These are phyloP conservation scores for Omphalea diandra DNA, from an alignment of 441 rosid species.

Conservation along the genomic window DNA sequence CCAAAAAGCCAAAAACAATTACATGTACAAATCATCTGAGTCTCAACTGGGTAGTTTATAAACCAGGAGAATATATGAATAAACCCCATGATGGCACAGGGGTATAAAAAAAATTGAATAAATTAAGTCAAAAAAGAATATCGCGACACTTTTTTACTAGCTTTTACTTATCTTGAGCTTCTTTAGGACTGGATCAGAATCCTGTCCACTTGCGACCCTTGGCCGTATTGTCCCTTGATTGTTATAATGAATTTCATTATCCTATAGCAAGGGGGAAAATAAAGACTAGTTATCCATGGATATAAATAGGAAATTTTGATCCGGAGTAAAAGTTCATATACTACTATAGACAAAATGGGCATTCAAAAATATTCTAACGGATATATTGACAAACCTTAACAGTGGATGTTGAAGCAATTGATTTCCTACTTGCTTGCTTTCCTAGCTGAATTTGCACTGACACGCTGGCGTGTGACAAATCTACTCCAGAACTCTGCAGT, in stretches of 20 bases:
- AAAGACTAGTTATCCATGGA: neutral
- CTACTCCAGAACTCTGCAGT: constrained; percentile 80
- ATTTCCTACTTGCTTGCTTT: constrained; percentile 39
- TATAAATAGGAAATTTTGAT: neutral
- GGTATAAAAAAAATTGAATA: constrained; percentile 32
- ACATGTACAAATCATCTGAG: constrained; percentile 41
- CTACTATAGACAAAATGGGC: no score
- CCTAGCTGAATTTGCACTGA: constrained; percentile 87
- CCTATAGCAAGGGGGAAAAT: constrained; percentile 24
- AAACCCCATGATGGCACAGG: constrained; percentile 13
- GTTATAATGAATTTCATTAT: constrained; percentile 21
- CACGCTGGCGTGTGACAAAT: constrained; percentile 77
- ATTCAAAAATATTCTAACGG: neutral
- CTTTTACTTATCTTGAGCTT: constrained; percentile 45
- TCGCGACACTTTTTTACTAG: constrained; percentile 19
- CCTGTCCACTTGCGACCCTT: constrained; percentile 34
- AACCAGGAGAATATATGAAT: constrained; percentile 35
- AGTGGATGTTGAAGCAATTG: constrained; percentile 27
- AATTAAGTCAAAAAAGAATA: constrained; percentile 27
- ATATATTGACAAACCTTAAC: constrained; percentile 32
- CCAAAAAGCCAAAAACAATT: constrained; percentile 25
- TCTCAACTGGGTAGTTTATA: constrained; percentile 34
- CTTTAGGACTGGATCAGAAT: constrained; percentile 38
- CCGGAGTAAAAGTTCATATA: neutral
- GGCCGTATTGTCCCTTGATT: constrained; percentile 36